phyloP scores from a whole-genome alignment of 208 protist genomes.

The Trypanosoma congolense region DNA sequence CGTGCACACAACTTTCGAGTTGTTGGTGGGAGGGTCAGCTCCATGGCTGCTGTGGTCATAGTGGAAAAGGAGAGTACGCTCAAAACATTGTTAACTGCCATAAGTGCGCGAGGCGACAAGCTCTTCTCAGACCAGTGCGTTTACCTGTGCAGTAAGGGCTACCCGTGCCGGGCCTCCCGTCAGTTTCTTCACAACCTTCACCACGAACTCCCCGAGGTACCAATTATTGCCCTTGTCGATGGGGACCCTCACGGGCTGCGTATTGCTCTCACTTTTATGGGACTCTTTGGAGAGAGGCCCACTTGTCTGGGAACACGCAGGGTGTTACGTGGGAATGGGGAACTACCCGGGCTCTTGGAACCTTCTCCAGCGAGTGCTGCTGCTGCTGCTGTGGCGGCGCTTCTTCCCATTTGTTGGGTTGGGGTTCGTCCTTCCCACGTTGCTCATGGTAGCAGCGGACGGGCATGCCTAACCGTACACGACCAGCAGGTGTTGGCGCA shows the following conservation, averaged over 20 bases:
- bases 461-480: slow-evolving; percentile 20
- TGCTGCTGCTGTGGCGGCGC: not conserved
- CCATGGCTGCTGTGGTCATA: slow-evolving; percentile 36
- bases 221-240: slow-evolving; percentile 61
- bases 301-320: too few species aligned
- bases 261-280: slow-evolving; percentile 66
- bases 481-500: slow-evolving; percentile 26
- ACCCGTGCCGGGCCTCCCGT: slow-evolving; percentile 65
- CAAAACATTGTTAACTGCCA: slow-evolving; percentile 30
- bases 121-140: slow-evolving; percentile 1
- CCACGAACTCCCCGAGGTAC: slow-evolving; percentile 31
- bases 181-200: slow-evolving; percentile 44
- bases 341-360: too few species aligned
- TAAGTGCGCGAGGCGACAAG: not conserved
- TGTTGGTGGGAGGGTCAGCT: not conserved
- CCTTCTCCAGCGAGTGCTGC: too few species aligned
- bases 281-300: slow-evolving; percentile 12
- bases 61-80: slow-evolving; percentile 80
- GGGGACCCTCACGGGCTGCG: slow-evolving; percentile 76
- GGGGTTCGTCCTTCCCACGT: slow-evolving; percentile 33
- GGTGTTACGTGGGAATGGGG: too few species aligned
- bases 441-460: slow-evolving; percentile 4
- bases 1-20: slow-evolving; percentile 15
- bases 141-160: slow-evolving; percentile 74
- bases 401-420: slow-evolving; percentile 33